Evolutionary conservation across 352 stramenopile species (phyloP), one percentile per base, ranked within the genome.

Genomic region (Paralagenidium karlingii): DNA sequence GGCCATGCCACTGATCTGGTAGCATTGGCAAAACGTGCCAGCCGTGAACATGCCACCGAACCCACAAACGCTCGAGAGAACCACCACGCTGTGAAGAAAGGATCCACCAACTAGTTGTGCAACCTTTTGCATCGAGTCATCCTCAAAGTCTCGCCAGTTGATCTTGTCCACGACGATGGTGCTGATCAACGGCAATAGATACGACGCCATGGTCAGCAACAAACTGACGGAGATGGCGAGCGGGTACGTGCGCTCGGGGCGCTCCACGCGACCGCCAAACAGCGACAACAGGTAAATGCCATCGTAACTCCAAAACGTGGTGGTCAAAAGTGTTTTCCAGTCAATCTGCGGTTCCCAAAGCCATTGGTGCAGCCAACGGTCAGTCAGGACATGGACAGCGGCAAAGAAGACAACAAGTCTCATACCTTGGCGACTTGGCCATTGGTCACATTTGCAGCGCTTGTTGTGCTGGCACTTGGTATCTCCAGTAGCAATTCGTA

Each of bases 251-350:
- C 55, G 63, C 2, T 61, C 73, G 0, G 87, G 85, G 53, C 93
- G 82, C 8, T 77, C 51, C 9, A 97, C 78, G 39, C 98, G 83
- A 2, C 69, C 85, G 4, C 82, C 87, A 47, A 97, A 97, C 5
- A 80, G 73, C 1, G 82, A 92, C 2, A 79, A 76, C 42, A 69
- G 82, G 52, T 96, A 82, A 50, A 96, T 96, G 24, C 82, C 90
- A 52, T 97, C 96, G 33, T 94, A 86, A 58, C 94, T 96, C 87
- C 90, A 98, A 59, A 96, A 97, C 24, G 98, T 58, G 21, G 90
- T 94, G 57, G 97, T 97, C 6, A 97, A 39, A 21, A 89, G 77
- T 2, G n/a, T n/a, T n/a, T n/a, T n/a, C n/a, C n/a, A n/a, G n/a
- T n/a, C n/a, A n/a, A n/a, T n/a, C n/a, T n/a, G n/a, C n/a, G n/a